Evolutionary conservation across 2,329 filamentous ascomycete genomes (phyloP).

Genomic region (Beauveria rudraprayagi): DNA sequence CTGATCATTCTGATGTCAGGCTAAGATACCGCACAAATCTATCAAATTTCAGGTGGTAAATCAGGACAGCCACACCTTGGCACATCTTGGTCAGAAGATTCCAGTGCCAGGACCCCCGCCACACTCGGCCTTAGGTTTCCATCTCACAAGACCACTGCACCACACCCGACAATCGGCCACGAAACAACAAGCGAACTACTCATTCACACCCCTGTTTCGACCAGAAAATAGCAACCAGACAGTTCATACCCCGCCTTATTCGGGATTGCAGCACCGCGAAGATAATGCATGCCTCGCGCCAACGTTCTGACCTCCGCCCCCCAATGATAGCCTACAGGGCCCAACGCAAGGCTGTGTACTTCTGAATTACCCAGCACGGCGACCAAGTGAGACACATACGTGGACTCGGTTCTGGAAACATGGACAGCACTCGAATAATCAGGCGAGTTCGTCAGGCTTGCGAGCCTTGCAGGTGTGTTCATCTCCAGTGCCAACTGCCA

Average conservation of each 20-base stretch:
- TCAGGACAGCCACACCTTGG: neutral
- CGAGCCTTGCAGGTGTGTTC: slow-evolving; percentile 26
- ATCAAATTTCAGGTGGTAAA: too few species aligned
- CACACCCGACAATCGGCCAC: neutral
- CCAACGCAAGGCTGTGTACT: neutral
- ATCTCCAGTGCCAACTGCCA: neutral
- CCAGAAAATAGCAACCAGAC: neutral
- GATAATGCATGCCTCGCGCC: neutral
- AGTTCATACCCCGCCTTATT: neutral
- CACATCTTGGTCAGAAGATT: slow-evolving; percentile 1
- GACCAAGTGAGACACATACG: neutral
- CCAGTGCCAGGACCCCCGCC: neutral
- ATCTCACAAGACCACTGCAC: neutral
- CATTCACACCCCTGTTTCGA: neutral
- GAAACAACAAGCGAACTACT: neutral
- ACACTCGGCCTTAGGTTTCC: neutral
- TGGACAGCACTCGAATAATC: slow-evolving; percentile 3
- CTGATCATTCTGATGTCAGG: too few species aligned
- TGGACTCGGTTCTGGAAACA: neutral
- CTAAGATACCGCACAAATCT: too few species aligned
- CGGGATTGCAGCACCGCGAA: neutral
- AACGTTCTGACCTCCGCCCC: neutral
- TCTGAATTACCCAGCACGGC: neutral
- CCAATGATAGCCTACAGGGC: neutral
- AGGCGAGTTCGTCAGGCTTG: slow-evolving; percentile 20